Percentiles rank a stretch among this genome's conserved stretches.
phyloP scores from a whole-genome alignment of 176 grass and related monocot species.

The Themeda triandra region DNA sequence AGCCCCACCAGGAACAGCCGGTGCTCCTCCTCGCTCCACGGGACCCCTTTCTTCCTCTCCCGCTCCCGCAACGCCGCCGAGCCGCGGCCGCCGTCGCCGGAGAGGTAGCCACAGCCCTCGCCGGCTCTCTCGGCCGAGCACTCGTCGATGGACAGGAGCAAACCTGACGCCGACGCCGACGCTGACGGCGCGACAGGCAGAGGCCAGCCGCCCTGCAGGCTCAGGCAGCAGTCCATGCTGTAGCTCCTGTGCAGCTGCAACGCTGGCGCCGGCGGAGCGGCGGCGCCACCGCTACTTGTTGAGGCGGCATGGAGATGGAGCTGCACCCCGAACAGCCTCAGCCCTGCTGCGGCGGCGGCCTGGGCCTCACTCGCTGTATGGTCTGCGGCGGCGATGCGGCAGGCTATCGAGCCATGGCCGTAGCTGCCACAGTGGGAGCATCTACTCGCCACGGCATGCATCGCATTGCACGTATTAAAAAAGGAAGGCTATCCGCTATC shows the following conservation, averaged over 20 bases:
- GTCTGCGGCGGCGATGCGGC: not conserved
- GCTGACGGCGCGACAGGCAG: not conserved
- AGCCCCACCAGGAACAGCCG: slow-evolving; percentile 60
- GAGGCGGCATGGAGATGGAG: slow-evolving; percentile 32
- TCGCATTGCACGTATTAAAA: not conserved
- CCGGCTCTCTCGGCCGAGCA: slow-evolving; percentile 26
- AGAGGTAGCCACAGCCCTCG: slow-evolving; percentile 45
- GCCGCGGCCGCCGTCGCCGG: slow-evolving; percentile 19
- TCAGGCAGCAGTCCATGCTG: slow-evolving; percentile 47
- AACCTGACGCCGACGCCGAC: not conserved
- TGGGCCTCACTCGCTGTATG: not conserved
- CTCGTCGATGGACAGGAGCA: slow-evolving; percentile 41
- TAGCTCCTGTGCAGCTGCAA: slow-evolving; percentile 36
- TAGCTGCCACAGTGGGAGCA: slow-evolving; percentile 41
- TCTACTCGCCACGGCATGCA: slow-evolving; percentile 43
- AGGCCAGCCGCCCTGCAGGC: not conserved
- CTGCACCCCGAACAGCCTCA: slow-evolving; percentile 73
- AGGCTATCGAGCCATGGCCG: slow-evolving; percentile 36
- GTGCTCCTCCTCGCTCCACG: slow-evolving; percentile 52
- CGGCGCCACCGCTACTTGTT: not conserved
- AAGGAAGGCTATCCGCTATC: not conserved
- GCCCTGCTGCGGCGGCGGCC: not conserved
- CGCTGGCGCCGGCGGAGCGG: not conserved
- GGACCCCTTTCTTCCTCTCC: slow-evolving; percentile 64
- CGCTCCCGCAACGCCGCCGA: not conserved